Evolutionary conservation across 2,329 filamentous ascomycete species (phyloP), one percentile per base, ranked within the genome.

Genomic region (Macrophomina pseudophaseolina): DNA sequence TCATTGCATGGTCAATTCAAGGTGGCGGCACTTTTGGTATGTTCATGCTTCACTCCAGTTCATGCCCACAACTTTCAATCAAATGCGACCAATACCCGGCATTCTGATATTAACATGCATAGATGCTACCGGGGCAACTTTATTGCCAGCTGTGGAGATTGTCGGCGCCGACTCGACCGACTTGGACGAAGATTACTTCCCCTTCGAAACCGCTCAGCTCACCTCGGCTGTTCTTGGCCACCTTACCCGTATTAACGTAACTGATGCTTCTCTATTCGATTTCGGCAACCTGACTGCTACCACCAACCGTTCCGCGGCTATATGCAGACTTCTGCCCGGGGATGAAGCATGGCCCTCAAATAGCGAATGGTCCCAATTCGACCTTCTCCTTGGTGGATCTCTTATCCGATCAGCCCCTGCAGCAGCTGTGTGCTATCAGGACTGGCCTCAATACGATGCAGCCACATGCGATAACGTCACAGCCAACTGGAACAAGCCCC

Each of bases 361-460:
- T 4, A 35, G 59, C 48, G 70, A 75, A 44, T 77, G 72, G 71
- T 35, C 58, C 8, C 14, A 64, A 3, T 42, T 76, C 12, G 75
- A 76, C 48, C 52, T 30, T 0, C 72, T 71, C 1, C 46, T 76
- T 5, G 64, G 66, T 1, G 72, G 74, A 7, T 44, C 56, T 14
- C 67, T 76, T 7, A 70, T 76, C 16, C 67, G 49, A 0, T 67
- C 65, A 6, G 33, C 70, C 3, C 73, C 74, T 2, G 73, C 73
- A 28, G 74, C 66, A 0, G 71, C 74, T 16, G 74, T 74, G 11
- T 77, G 75, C 66, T 76, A 75, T 42, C 49, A 14, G 16, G 49
- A 32, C 28, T 52, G 49, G 49, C 49, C 49, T 6, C 49, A 52
- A 28, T 52, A 52, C 33, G 49, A 52, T 8, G 28, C 49, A 6